Conservation (phyloP, 768 basidiomycete genomes). For the Kwoniella dendrophila region DNA sequence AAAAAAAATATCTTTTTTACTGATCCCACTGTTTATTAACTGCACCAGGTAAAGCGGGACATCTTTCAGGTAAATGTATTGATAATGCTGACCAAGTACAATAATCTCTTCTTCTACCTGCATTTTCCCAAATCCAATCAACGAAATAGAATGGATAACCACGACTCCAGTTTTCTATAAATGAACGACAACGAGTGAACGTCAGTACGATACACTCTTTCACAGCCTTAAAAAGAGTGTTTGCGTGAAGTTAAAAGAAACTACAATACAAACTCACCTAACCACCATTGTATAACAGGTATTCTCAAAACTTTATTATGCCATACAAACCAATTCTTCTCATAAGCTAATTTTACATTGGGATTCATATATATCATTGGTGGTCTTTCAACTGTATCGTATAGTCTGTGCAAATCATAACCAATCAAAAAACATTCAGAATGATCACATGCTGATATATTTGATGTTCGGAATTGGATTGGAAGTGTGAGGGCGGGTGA, state of each 20-base stretch:
- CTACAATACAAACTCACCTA: slow-evolving; percentile 23
- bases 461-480: slow-evolving; percentile 30
- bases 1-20: background rate
- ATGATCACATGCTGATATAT: slow-evolving; percentile 35
- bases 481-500: slow-evolving; percentile 28
- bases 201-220: too few relatives aligned
- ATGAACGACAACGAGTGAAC: background rate
- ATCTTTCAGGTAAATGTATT: slow-evolving; percentile 24
- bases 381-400: slow-evolving; percentile 14
- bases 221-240: background rate
- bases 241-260: background rate
- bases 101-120: slow-evolving; percentile 28
- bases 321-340: slow-evolving; percentile 35
- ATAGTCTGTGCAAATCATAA: slow-evolving; percentile 35
- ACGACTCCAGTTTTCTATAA: slow-evolving; percentile 28
- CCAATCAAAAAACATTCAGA: slow-evolving; percentile 33
- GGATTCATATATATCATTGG: slow-evolving; percentile 37
- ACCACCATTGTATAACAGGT: slow-evolving; percentile 31
- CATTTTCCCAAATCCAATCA: slow-evolving; percentile 38
- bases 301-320: slow-evolving; percentile 28
- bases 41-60: slow-evolving; percentile 31
- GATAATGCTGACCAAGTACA: slow-evolving; percentile 35
- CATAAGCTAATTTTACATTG: slow-evolving; percentile 32
- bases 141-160: slow-evolving; percentile 28
- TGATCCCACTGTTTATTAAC: slow-evolving; percentile 22